Base-by-base conservation (phyloP, 2,329 filamentous ascomycete species). In the Tothia fuscella region DNA sequence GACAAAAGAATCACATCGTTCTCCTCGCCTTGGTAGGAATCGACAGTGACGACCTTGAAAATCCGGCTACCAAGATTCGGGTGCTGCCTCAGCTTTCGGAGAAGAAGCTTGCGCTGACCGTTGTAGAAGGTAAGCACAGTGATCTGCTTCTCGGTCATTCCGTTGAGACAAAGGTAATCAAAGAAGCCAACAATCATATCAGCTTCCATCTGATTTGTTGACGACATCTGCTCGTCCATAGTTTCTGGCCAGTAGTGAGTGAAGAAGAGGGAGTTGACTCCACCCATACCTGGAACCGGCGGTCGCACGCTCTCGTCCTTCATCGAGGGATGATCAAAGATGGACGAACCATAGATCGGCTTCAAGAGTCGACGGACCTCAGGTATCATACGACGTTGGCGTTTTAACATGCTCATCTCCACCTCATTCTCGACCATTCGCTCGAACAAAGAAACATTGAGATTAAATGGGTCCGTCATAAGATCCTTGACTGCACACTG, bases 21-120 rank as follows among this genome's bases (percentile, higher is more conserved):
- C 55, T 94, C 86, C 51, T 94, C 86, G 10, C 87, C 87, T 56
- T 94, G 87, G 53, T 89, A 94, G 0, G 82, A 84, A 53, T 94
- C 88, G 0, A 95, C 83, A 0, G 87, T 94, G 25, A 76, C 74
- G 1, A 93, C 79, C 2, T 80, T 80, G 50, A 72, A 53, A 44
- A 59, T 57, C 42, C 64, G 25, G 17, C 39, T 43, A 1, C 34
- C 22, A 17, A 42, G 22, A 6, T 31, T 9, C 6, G 22, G 17
- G 22, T 59, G 33, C 0, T 52, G 48, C 9, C 60, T 57, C 3
- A 80, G 56, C 5, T 62, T 57, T 12, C 63, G 65, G 0, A 77
- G 51, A 2, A 94, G 68, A 2, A 69, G 61, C 49, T 80, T 81
- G 33, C 80, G 71, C 54, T 95, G 88, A 0, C 83, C 87, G 32